Conservation (phyloP, 306 rosid species). For the Fragaria nilgerrensis region DNA sequence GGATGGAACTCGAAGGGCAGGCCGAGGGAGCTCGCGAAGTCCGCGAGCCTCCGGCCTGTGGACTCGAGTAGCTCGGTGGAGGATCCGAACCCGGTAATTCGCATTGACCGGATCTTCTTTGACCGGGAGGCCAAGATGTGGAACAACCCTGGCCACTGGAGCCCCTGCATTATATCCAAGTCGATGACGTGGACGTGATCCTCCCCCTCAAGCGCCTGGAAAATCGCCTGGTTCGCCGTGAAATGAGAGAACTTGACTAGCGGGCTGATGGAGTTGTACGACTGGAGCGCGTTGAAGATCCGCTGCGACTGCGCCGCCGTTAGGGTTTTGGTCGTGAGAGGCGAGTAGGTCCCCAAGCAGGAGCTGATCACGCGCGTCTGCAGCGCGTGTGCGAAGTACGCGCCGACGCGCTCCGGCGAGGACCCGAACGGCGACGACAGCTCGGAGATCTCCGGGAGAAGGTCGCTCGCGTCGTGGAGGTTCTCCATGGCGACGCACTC, state of each 20-base stretch:
- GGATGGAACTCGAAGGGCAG: constrained; percentile 87
- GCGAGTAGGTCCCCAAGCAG: constrained; percentile 63
- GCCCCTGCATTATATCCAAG: constrained; percentile 96
- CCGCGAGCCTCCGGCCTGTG: constrained; percentile 86
- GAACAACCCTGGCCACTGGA: constrained; percentile 98
- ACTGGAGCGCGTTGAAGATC: constrained; percentile 79
- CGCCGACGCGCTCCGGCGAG: constrained; percentile 90
- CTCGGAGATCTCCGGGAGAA: constrained; percentile 78
- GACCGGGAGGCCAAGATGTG: constrained; percentile 90
- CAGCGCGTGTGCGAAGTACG: constrained; percentile 84
- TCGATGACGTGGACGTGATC: constrained; percentile 94
- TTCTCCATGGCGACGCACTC: constrained; percentile 85
- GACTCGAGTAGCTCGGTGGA: constrained; percentile 76
- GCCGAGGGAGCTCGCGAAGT: constrained; percentile 76
- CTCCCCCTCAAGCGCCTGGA: constrained; percentile 88
- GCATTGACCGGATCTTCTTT: constrained; percentile 70
- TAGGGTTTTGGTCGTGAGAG: constrained; percentile 50
- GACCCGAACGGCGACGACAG: constrained; percentile 86
- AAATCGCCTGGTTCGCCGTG: constrained; percentile 97
- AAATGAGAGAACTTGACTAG: constrained; percentile 89
- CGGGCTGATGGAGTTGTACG: constrained; percentile 88
- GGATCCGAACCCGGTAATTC: constrained; percentile 93
- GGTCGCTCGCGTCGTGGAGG: constrained; percentile 68
- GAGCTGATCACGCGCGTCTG: constrained; percentile 90
- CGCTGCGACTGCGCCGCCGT: constrained; percentile 59